phyloP scores from a whole-genome alignment of 2,329 filamentous ascomycete genomes.

The Beauveria pseudobassiana region DNA sequence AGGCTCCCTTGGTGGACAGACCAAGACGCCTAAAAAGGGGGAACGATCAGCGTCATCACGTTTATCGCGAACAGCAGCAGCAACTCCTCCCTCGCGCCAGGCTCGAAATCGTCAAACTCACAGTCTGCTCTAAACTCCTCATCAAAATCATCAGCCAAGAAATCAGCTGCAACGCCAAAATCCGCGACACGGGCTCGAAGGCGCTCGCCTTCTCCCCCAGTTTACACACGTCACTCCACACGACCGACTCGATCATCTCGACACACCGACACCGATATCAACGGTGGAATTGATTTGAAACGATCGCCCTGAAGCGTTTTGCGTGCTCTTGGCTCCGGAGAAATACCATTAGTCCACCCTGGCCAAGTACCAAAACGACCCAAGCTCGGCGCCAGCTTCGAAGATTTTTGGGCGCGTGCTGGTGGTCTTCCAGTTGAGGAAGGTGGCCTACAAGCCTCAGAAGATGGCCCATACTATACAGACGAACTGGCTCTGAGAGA shows the following conservation, averaged over 20 bases:
- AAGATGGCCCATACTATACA: slow-evolving; percentile 51
- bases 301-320: slow-evolving; percentile 42
- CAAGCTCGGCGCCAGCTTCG: slow-evolving; percentile 46
- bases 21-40: slow-evolving; percentile 25
- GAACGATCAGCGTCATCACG: slow-evolving; percentile 10
- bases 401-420: slow-evolving; percentile 49
- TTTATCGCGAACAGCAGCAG: slow-evolving; percentile 17
- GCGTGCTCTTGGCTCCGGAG: slow-evolving; percentile 29
- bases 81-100: slow-evolving; percentile 16
- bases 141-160: slow-evolving; percentile 25
- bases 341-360: slow-evolving; percentile 52
- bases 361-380: slow-evolving; percentile 46
- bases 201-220: slow-evolving; percentile 34
- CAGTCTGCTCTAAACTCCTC: slow-evolving; percentile 16
- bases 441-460: slow-evolving; percentile 46
- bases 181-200: slow-evolving; percentile 29
- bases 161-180: slow-evolving; percentile 21
- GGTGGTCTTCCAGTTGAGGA: slow-evolving; percentile 47
- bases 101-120: not conserved
- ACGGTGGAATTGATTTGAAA: slow-evolving; percentile 16
- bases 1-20: slow-evolving; percentile 28
- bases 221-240: slow-evolving; percentile 31
- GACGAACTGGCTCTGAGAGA: slow-evolving; percentile 59
- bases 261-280: slow-evolving; percentile 22
- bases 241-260: slow-evolving; percentile 38